phyloP scores from a whole-genome alignment of 139 green algal species.

The Closterium sp. region DNA sequence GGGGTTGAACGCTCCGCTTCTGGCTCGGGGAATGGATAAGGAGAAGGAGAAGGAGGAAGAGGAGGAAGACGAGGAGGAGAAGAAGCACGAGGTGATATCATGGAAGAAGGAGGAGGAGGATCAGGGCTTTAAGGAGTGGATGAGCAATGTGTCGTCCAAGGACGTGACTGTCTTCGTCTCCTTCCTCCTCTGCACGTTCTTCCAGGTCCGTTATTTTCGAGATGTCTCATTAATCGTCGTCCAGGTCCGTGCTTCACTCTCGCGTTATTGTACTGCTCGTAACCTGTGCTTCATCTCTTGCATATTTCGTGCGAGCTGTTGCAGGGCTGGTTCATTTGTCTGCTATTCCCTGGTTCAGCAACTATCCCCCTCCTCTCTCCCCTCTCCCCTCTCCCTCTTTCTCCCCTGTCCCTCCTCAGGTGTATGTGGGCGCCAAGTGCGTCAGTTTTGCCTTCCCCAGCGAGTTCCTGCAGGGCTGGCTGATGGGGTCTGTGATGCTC shows the following conservation, averaged over 20 bases:
- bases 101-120: constrained; percentile 8
- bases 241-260: background rate
- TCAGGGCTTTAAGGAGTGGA: constrained; percentile 28
- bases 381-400: too few species aligned
- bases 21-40: background rate
- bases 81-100: background rate
- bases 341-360: too few species aligned
- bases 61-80: constrained; percentile 3
- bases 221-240: too few species aligned
- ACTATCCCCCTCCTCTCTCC: too few species aligned
- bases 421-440: constrained; percentile 51
- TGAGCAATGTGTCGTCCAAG: constrained; percentile 25
- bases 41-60: background rate
- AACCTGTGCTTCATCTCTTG: too few species aligned
- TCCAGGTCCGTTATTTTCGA: constrained; percentile 21
- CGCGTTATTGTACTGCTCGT: too few species aligned
- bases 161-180: constrained; percentile 34
- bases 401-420: background rate
- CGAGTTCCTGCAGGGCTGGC: constrained; percentile 34
- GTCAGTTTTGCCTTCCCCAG: constrained; percentile 35
- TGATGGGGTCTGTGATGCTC: constrained; percentile 40
- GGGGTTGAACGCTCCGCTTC: background rate
- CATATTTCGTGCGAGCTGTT: too few species aligned
- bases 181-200: constrained; percentile 44
- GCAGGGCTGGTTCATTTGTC: too few species aligned